These are phyloP conservation scores for Lipomyces mesembrius DNA, from an alignment of 805 yeast species.

Conservation along the genomic window DNA sequence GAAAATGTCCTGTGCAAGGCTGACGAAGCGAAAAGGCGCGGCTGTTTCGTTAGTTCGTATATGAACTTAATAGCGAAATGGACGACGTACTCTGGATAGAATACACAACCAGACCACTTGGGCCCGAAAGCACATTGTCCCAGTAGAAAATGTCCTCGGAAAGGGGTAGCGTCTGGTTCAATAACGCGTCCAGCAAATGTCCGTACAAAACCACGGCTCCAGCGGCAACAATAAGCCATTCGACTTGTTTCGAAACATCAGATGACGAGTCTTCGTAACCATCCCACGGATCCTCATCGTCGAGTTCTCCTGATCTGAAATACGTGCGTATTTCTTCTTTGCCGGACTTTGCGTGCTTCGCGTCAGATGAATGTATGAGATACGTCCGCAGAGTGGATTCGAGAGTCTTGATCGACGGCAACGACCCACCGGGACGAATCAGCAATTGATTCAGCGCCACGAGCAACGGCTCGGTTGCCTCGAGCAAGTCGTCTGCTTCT, in stretches of 20 bases:
- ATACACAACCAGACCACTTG: conserved; percentile 46
- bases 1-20: conserved; percentile 28
- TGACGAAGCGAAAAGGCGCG: conserved; percentile 29
- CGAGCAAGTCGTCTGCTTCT: neutral
- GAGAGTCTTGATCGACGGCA: conserved; percentile 23
- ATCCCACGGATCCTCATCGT: conserved; percentile 16
- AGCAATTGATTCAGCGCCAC: conserved; percentile 19
- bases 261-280: conserved; percentile 15
- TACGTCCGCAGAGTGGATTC: conserved; percentile 12
- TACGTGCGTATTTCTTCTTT: too few relatives aligned
- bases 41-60: conserved; percentile 9
- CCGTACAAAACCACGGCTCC: conserved; percentile 47
- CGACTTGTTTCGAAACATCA: conserved; percentile 36
- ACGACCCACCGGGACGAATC: conserved; percentile 25
- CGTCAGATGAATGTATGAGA: conserved; percentile 8
- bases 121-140: conserved; percentile 49
- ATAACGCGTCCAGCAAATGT: conserved; percentile 45
- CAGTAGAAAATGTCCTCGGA: conserved; percentile 55
- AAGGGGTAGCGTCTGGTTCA: conserved; percentile 52
- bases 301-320: neutral
- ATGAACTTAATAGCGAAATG: conserved; percentile 12
- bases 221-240: conserved; percentile 45
- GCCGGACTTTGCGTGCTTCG: conserved; percentile 5
- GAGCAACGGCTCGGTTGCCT: conserved; percentile 22
- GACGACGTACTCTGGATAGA: conserved; percentile 47